Percentiles rank a stretch among this genome's conserved stretches.
phyloP scores from a whole-genome alignment of 805 yeast species.

The Metschnikowia amazonensis region DNA sequence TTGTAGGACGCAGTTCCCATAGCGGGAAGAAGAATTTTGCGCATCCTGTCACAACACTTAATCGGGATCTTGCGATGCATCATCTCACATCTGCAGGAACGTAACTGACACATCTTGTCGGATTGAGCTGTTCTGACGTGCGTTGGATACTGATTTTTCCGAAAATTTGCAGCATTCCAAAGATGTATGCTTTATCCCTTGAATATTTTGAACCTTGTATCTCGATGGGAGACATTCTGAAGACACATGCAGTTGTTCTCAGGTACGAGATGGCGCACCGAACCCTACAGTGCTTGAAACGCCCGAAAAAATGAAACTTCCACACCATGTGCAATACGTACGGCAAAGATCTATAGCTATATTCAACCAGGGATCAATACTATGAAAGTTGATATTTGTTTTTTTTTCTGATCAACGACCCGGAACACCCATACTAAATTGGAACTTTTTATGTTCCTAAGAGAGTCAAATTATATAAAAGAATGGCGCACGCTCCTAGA shows the following conservation, averaged over 20 bases:
- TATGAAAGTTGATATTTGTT: not conserved
- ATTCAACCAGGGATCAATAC: no score
- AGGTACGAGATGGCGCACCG: not conserved
- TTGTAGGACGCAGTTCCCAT: not conserved
- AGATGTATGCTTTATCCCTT: not conserved
- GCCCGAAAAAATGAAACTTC: not conserved
- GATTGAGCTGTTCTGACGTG: not conserved
- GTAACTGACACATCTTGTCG: not conserved
- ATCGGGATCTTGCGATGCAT: not conserved
- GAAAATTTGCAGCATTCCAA: not conserved
- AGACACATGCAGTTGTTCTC: not conserved
- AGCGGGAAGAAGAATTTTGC: not conserved
- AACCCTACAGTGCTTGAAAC: not conserved
- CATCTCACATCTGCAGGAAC: not conserved
- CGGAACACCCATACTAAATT: not conserved
- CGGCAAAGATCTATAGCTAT: no score
- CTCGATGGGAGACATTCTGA: not conserved
- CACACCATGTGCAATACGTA: not conserved
- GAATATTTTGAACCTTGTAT: not conserved
- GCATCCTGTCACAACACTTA: not conserved
- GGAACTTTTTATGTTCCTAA: not conserved
- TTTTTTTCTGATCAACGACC: not conserved
- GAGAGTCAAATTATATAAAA: conserved; percentile 4
- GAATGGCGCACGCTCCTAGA: conserved; percentile 6
- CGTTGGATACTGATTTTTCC: not conserved